These are phyloP conservation scores for Daldinia eschscholtzii DNA, from an alignment of 2,329 filamentous ascomycete genomes.

Conservation along the genomic window DNA sequence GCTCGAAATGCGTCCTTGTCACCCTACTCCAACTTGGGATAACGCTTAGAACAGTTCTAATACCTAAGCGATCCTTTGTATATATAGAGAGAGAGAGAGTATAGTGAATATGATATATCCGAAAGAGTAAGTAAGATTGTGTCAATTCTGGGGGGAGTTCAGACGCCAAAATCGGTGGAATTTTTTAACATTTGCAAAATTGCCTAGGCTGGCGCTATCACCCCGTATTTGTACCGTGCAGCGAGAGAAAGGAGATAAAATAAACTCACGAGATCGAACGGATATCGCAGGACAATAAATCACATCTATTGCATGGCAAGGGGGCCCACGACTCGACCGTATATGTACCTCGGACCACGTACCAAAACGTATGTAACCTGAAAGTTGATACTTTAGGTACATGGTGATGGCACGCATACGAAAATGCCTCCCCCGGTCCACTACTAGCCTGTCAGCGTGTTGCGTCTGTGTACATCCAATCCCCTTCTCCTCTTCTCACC, in stretches of 20 bases:
- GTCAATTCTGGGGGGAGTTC: not conserved
- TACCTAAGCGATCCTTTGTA: not conserved
- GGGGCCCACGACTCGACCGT: slow-evolving; percentile 20
- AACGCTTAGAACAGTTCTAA: not conserved
- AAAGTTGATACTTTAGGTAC: too few species aligned
- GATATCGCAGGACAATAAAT: slow-evolving; percentile 17
- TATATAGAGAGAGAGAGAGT: not conserved
- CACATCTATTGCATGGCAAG: slow-evolving; percentile 23
- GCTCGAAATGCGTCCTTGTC: slow-evolving; percentile 3
- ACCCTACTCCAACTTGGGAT: slow-evolving; percentile 14
- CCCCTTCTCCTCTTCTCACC: not conserved
- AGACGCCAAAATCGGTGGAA: slow-evolving; percentile 16
- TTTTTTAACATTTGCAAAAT: slow-evolving; percentile 16
- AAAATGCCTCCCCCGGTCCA: not conserved
- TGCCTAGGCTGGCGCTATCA: not conserved
- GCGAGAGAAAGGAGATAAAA: slow-evolving; percentile 19
- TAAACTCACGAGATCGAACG: slow-evolving; percentile 27
- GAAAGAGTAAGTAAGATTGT: not conserved
- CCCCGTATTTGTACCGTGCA: slow-evolving; percentile 34
- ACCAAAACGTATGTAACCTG: slow-evolving; percentile 3
- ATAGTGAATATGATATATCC: not conserved
- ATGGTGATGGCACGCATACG: not conserved
- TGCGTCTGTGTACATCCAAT: not conserved
- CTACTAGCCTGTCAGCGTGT: not conserved
- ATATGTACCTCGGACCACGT: slow-evolving; percentile 6